Conservation (phyloP, 1,284 basidiomycete species). For the Cutaneotrichosporon sp. region DNA sequence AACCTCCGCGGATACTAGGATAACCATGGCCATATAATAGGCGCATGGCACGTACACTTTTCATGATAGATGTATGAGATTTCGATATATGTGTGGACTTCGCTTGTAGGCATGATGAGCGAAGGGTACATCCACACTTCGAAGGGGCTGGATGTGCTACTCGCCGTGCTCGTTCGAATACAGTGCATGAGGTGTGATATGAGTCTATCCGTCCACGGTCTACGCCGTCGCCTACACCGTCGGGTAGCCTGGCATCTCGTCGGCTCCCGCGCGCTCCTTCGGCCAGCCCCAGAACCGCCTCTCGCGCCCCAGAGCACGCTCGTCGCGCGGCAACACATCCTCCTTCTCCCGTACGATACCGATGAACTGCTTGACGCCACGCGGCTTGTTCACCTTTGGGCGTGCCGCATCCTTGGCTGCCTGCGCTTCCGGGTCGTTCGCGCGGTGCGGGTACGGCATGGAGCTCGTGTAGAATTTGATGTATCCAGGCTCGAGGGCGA, state of each 20-base stretch:
- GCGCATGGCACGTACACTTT: not conserved
- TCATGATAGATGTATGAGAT: conserved; percentile 16
- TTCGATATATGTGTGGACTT: no score
- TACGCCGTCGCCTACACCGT: not conserved
- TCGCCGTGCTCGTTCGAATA: no score
- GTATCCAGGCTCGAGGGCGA: conserved; percentile 77
- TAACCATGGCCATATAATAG: not conserved
- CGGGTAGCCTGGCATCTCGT: not conserved
- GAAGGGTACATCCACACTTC: no score
- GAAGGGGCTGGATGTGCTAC: no score
- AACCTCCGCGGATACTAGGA: conserved; percentile 28
- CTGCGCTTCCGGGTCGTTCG: conserved; percentile 30
- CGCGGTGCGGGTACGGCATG: conserved; percentile 45
- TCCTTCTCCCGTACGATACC: conserved; percentile 73
- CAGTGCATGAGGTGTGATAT: not conserved
- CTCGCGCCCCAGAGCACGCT: conserved; percentile 56
- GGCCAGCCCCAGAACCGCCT: conserved; percentile 48
- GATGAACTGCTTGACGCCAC: conserved; percentile 61
- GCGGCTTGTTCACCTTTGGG: conserved; percentile 38
- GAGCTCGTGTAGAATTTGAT: conserved; percentile 73
- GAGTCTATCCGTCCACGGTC: not conserved
- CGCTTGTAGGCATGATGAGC: no score
- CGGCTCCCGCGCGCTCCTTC: conserved; percentile 16
- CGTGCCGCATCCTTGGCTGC: conserved; percentile 11
- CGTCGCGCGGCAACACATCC: conserved; percentile 78